phyloP scores from a whole-genome alignment of 1,284 basidiomycete genomes.

The Cryptococcus sp. region DNA sequence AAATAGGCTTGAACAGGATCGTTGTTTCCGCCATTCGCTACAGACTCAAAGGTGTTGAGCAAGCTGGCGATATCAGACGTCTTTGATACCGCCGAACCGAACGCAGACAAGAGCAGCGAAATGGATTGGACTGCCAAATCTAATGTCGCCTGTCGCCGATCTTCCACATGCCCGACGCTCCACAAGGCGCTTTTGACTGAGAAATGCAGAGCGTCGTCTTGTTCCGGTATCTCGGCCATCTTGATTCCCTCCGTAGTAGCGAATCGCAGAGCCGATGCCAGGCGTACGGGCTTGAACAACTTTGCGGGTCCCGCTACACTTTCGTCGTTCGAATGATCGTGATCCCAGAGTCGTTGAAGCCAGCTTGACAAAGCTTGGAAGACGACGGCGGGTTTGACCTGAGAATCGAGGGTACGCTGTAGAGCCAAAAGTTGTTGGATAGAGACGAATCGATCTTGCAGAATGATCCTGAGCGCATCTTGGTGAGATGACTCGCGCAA shows the following conservation, averaged over 20 bases:
- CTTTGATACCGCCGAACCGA: conserved; percentile 15
- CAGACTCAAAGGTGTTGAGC: not conserved
- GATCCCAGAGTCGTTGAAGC: conserved; percentile 35
- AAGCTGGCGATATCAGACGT: not conserved
- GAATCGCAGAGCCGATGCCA: conserved; percentile 31
- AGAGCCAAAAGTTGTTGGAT: conserved; percentile 10
- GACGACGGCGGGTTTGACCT: conserved; percentile 1
- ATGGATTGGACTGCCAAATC: conserved; percentile 21
- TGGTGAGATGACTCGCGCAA: conserved; percentile 5
- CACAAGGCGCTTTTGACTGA: conserved; percentile 30
- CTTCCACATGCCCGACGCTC: conserved; percentile 14
- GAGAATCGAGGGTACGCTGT: not conserved
- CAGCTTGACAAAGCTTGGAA: conserved; percentile 26
- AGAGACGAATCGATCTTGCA: conserved; percentile 10
- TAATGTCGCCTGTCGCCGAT: conserved; percentile 15
- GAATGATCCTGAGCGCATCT: conserved; percentile 6
- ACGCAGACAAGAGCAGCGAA: conserved; percentile 24
- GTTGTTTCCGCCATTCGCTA: not conserved
- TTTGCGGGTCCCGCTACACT: conserved; percentile 25
- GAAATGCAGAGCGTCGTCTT: conserved; percentile 38
- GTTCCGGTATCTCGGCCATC: conserved; percentile 35
- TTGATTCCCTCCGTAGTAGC: conserved; percentile 23
- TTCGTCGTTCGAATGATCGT: not conserved
- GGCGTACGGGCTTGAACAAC: conserved; percentile 35
- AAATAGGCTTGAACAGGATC: conserved; percentile 14